Evolutionary conservation across 208 protist genomes (phyloP).

Genomic region (Angomonas ambiguus): DNA sequence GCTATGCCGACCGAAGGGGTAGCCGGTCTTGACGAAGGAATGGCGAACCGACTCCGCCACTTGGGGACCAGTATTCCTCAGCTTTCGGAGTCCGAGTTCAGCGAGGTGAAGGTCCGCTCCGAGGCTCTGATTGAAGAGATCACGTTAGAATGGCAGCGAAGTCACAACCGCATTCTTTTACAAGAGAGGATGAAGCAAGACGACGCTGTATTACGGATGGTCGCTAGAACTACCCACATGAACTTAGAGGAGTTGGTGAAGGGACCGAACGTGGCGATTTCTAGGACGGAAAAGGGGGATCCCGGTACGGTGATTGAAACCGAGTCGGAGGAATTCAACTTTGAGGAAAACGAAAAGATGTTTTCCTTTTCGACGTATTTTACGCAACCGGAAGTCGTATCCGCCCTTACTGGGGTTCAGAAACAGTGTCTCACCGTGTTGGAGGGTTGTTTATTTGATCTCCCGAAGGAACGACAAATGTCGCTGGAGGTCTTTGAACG

Average conservation of each 20-base stretch:
- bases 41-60: slow-evolving; percentile 55
- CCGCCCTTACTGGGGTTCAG: slow-evolving; percentile 82
- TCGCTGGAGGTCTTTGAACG: slow-evolving; percentile 79
- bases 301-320: slow-evolving; percentile 59
- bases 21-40: slow-evolving; percentile 44
- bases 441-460: slow-evolving; percentile 83
- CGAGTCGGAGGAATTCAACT: slow-evolving; percentile 53
- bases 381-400: slow-evolving; percentile 91
- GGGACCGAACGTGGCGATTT: slow-evolving; percentile 72
- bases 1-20: slow-evolving; percentile 87
- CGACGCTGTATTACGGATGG: slow-evolving; percentile 71
- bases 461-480: slow-evolving; percentile 90
- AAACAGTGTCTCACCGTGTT: slow-evolving; percentile 89
- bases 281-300: slow-evolving; percentile 57
- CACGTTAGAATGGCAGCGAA: slow-evolving; percentile 84
- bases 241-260: slow-evolving; percentile 76
- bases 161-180: slow-evolving; percentile 89
- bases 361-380: slow-evolving; percentile 94
- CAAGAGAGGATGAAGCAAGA: slow-evolving; percentile 82
- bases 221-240: slow-evolving; percentile 76
- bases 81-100: slow-evolving; percentile 65
- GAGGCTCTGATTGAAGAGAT: slow-evolving; percentile 82
- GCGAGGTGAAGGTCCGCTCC: slow-evolving; percentile 63
- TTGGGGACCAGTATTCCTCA: slow-evolving; percentile 85
- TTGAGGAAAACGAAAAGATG: slow-evolving; percentile 62